A percentile compares a stretch with the other conserved stretches of the same genome.
These are phyloP conservation scores for Lentithecium fluviatile DNA, from an alignment of 495 filamentous ascomycete species.

Conservation along the genomic window DNA sequence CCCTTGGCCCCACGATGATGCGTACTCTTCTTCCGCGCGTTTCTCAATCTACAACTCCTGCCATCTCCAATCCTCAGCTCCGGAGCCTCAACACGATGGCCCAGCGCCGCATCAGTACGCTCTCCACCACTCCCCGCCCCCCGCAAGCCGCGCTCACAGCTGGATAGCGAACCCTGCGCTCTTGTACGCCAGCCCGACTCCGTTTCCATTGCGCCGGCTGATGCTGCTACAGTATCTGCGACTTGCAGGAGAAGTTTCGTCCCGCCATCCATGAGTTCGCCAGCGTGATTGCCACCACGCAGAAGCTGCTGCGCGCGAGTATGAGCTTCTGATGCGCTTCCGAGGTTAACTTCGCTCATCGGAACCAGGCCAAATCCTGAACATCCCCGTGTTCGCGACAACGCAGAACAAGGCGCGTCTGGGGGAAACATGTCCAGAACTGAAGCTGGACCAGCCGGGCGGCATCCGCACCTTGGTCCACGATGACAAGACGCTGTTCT, in stretches of 20 bases:
- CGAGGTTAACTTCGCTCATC: too few species aligned
- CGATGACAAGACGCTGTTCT: slow-evolving; percentile 85
- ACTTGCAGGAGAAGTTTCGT: slow-evolving; percentile 93
- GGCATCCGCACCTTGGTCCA: slow-evolving; percentile 52
- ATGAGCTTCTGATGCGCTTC: slow-evolving; percentile 27
- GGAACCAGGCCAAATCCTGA: slow-evolving; percentile 58
- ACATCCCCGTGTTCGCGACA: slow-evolving; percentile 76
- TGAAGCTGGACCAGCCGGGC: slow-evolving; percentile 47
- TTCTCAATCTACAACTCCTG: background rate
- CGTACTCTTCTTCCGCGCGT: background rate
- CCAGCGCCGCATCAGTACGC: slow-evolving; percentile 29
- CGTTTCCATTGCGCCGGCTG: slow-evolving; percentile 11
- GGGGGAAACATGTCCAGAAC: slow-evolving; percentile 73
- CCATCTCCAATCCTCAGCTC: background rate
- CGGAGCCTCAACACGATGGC: slow-evolving; percentile 20
- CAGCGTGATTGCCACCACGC: slow-evolving; percentile 59
- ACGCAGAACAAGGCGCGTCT: slow-evolving; percentile 78
- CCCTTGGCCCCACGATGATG: slow-evolving; percentile 4
- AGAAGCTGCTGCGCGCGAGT: slow-evolving; percentile 54
- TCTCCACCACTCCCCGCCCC: slow-evolving; percentile 1
- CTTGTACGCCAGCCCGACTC: slow-evolving; percentile 32
- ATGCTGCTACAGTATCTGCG: slow-evolving; percentile 69
- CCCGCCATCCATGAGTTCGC: slow-evolving; percentile 76
- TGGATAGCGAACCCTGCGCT: slow-evolving; percentile 39
- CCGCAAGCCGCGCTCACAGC: slow-evolving; percentile 22